Conservation (phyloP, 495 filamentous ascomycete genomes). For the Xylaria intraflava region DNA sequence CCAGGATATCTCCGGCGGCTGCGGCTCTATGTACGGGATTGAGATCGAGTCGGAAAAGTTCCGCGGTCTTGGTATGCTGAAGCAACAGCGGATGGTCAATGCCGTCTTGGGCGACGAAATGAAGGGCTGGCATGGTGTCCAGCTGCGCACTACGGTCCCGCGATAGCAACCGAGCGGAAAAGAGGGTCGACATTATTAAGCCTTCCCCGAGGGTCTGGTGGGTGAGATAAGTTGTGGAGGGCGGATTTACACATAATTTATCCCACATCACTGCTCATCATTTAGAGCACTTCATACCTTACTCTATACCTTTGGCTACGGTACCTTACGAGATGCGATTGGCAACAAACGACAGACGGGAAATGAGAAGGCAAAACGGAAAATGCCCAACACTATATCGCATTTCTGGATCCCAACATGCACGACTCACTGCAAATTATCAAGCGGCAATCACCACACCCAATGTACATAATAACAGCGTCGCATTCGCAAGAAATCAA, state of each 20-base stretch:
- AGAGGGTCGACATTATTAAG: not conserved
- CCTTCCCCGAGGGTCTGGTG: not conserved
- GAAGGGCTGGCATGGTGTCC: conserved; percentile 70
- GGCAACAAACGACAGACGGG: not conserved
- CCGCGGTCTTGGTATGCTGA: conserved; percentile 56
- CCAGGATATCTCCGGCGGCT: conserved; percentile 73
- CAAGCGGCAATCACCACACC: too few relatives aligned
- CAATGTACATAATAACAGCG: too few relatives aligned
- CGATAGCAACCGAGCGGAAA: not conserved
- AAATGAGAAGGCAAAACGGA: not conserved
- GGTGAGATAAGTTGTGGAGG: not conserved
- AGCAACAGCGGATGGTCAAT: conserved; percentile 69
- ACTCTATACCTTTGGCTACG: not conserved
- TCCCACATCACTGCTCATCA: not conserved
- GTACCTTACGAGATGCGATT: not conserved
- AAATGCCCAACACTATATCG: not conserved
- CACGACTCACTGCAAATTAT: too few relatives aligned
- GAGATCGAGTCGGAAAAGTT: conserved; percentile 61
- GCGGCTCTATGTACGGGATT: conserved; percentile 72
- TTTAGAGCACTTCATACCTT: not conserved
- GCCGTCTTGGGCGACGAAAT: conserved; percentile 59
- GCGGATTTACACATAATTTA: not conserved
- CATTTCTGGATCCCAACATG: not conserved
- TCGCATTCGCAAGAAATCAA: too few relatives aligned
- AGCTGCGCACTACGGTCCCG: conserved; percentile 55